Conservation (phyloP, 345 rosid species). For the Populus alba region DNA sequence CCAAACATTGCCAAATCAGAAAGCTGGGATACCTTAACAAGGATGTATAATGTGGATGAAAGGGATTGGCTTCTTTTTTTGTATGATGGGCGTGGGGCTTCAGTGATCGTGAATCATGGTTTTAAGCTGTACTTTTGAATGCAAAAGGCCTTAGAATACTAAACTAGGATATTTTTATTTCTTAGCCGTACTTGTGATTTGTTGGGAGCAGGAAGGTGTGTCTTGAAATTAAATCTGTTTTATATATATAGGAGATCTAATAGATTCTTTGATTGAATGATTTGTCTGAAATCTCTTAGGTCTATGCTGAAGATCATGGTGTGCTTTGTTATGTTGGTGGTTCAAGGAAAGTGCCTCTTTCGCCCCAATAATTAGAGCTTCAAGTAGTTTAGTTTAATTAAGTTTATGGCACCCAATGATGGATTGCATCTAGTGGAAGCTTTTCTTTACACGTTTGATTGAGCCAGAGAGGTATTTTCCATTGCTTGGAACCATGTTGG, state of each 20-base stretch:
- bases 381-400: conserved; percentile 20
- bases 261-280: conserved; percentile 1
- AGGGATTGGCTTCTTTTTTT: background rate
- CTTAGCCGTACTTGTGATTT: conserved; percentile 1
- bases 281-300: conserved; percentile 12
- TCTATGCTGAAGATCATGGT: conserved; percentile 9
- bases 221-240: conserved; percentile 8
- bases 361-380: conserved; percentile 42
- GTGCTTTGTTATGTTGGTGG: conserved; percentile 15
- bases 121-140: conserved; percentile 20
- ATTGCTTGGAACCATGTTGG: conserved; percentile 55
- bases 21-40: background rate
- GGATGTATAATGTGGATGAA: background rate
- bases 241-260: conserved; percentile 19
- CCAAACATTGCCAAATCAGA: background rate
- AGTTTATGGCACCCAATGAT: conserved; percentile 53
- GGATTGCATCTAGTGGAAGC: conserved; percentile 46
- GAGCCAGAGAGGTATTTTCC: conserved; percentile 27
- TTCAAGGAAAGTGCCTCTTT: conserved; percentile 22
- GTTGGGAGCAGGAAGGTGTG: conserved; percentile 14
- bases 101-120: conserved; percentile 28
- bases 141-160: background rate
- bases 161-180: background rate
- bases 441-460: conserved; percentile 63
- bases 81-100: background rate